phyloP scores from a whole-genome alignment of 768 basidiomycete species.

The Crucibulum laeve region DNA sequence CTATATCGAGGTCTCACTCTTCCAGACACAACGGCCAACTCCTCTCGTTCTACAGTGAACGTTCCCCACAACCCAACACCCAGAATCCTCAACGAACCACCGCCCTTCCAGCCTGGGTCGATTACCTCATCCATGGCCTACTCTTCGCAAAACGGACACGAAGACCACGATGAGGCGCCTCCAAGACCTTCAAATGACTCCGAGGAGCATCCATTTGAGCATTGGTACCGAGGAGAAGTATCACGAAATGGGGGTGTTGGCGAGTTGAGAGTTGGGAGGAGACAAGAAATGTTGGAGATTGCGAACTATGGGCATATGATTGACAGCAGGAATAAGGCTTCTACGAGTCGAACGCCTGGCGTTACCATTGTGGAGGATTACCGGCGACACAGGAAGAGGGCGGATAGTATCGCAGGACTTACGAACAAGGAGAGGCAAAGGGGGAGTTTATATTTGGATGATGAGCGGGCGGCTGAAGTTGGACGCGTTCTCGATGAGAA shows the following conservation, averaged over 20 bases:
- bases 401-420: slow-evolving; percentile 59
- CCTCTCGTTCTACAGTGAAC: slow-evolving; percentile 25
- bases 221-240: slow-evolving; percentile 88
- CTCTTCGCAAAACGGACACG: slow-evolving; percentile 18
- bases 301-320: slow-evolving; percentile 77
- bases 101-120: slow-evolving; percentile 51
- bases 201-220: slow-evolving; percentile 80
- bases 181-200: slow-evolving; percentile 66
- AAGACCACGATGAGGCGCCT: slow-evolving; percentile 29
- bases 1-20: slow-evolving; percentile 17
- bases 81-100: slow-evolving; percentile 56
- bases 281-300: slow-evolving; percentile 84
- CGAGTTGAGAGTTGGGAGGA: slow-evolving; percentile 68
- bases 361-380: slow-evolving; percentile 15
- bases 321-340: slow-evolving; percentile 22
- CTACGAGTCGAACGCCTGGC: slow-evolving; percentile 9
- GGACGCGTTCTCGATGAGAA: slow-evolving; percentile 69
- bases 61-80: slow-evolving; percentile 32
- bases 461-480: slow-evolving; percentile 40
- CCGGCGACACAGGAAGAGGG: slow-evolving; percentile 45
- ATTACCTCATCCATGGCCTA: slow-evolving; percentile 34
- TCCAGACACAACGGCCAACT: slow-evolving; percentile 10
- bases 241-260: slow-evolving; percentile 88
- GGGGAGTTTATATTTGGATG: slow-evolving; percentile 68
- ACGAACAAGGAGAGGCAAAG: slow-evolving; percentile 50